These are phyloP conservation scores for Nigrospora osmanthi DNA, from an alignment of 2,329 filamentous ascomycete genomes.

Conservation along the genomic window DNA sequence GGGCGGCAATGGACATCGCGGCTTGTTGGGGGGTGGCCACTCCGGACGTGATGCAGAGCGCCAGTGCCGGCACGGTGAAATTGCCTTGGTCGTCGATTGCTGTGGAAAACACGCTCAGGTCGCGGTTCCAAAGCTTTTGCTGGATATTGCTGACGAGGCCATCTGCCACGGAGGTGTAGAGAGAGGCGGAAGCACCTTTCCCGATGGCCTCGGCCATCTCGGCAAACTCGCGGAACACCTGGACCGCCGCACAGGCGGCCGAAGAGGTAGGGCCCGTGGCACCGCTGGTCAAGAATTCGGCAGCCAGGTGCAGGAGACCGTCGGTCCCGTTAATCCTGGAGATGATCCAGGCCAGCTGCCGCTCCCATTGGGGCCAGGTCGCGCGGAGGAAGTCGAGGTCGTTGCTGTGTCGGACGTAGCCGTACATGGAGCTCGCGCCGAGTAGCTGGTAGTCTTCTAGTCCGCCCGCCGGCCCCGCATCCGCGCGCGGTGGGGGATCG, in stretches of 20 bases:
- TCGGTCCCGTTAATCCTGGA: constrained; percentile 6
- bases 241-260: constrained; percentile 7
- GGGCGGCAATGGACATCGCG: constrained; percentile 4
- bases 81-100: neutral
- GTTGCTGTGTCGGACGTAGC: constrained; percentile 8
- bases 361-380: constrained; percentile 9
- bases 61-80: constrained; percentile 7
- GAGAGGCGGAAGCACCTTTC: constrained; percentile 9
- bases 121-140: constrained; percentile 11
- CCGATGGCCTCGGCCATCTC: constrained; percentile 6
- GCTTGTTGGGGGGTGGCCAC: constrained; percentile 5
- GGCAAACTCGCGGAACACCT: constrained; percentile 5
- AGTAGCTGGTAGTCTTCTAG: constrained; percentile 13
- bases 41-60: constrained; percentile 12
- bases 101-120: constrained; percentile 7
- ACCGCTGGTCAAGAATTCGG: constrained; percentile 7
- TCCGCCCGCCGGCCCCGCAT: neutral
- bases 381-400: constrained; percentile 6
- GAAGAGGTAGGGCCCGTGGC: constrained; percentile 5
- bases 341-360: constrained; percentile 5
- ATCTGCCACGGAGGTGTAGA: neutral
- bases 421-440: constrained; percentile 7
- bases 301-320: constrained; percentile 6
- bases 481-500: constrained; percentile 1
- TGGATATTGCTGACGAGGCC: constrained; percentile 7